phyloP scores from a whole-genome alignment of 2,329 filamentous ascomycete genomes.

The Diaporthe humulicola region DNA sequence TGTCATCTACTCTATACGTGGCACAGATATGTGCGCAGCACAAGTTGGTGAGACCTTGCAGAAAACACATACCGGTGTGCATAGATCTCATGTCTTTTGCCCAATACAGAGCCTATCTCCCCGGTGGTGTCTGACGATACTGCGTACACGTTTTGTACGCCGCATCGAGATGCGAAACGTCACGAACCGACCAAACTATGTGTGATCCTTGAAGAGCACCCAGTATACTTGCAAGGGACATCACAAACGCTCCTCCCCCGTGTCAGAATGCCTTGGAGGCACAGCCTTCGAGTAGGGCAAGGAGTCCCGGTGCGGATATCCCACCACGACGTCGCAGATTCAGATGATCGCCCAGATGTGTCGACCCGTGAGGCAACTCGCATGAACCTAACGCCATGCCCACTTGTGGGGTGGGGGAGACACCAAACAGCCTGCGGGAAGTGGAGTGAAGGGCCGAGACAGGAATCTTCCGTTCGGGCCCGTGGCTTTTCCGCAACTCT shows the following conservation, averaged over 20 bases:
- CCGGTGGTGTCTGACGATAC: not conserved
- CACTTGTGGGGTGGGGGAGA: not conserved
- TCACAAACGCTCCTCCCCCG: not conserved
- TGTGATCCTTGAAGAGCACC: not conserved
- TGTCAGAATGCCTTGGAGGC: not conserved
- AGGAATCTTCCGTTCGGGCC: not conserved
- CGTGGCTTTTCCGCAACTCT: not conserved
- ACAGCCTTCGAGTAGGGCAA: not conserved
- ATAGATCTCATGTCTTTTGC: not conserved
- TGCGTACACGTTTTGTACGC: not conserved
- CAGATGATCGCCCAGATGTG: constrained; percentile 25
- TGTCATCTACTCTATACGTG: not conserved
- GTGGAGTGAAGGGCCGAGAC: constrained; percentile 13
- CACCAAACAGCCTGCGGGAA: not conserved
- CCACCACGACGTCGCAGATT: constrained; percentile 10
- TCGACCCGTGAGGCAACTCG: constrained; percentile 17
- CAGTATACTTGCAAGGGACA: not conserved
- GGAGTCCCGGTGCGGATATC: not conserved
- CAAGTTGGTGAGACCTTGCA: not conserved
- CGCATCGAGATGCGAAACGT: not conserved
- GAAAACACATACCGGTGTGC: not conserved
- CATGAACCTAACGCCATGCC: not conserved
- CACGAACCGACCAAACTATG: not conserved
- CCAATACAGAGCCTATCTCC: not conserved
- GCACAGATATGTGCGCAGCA: not conserved